phyloP scores from a whole-genome alignment of 2,329 filamentous ascomycete genomes.

The Phaeosphaeriaceae sp. region DNA sequence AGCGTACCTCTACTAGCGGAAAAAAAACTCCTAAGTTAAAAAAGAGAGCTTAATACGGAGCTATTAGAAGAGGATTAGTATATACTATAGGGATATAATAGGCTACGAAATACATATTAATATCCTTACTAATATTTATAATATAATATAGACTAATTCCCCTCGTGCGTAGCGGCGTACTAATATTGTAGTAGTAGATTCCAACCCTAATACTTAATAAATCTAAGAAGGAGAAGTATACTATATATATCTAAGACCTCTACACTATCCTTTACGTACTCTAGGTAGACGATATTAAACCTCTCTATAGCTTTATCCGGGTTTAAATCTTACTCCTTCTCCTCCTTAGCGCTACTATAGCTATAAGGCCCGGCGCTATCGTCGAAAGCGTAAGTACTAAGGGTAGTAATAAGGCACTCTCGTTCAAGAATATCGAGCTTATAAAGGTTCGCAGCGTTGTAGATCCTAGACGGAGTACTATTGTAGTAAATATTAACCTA shows the following conservation, averaged over 20 bases:
- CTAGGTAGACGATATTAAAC: slow-evolving; percentile 23
- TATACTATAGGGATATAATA: slow-evolving; percentile 14
- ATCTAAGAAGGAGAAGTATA: slow-evolving; percentile 26
- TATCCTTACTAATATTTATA: slow-evolving; percentile 21
- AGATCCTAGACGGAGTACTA: slow-evolving; percentile 17
- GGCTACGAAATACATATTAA: slow-evolving; percentile 13
- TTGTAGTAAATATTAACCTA: slow-evolving; percentile 25
- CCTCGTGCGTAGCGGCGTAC: slow-evolving; percentile 4
- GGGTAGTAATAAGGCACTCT: slow-evolving; percentile 21
- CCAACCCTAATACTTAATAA: slow-evolving; percentile 21
- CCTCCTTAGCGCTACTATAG: slow-evolving; percentile 27
- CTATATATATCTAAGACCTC: slow-evolving; percentile 29
- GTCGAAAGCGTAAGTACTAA: slow-evolving; percentile 16
- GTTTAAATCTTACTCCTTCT: slow-evolving; percentile 27
- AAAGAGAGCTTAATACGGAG: too few species aligned
- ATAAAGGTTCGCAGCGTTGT: slow-evolving; percentile 22
- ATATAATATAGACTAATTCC: slow-evolving; percentile 14
- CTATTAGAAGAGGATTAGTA: too few species aligned
- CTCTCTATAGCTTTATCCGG: slow-evolving; percentile 23
- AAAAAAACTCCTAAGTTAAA: slow-evolving; percentile 18
- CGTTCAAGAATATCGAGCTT: slow-evolving; percentile 25
- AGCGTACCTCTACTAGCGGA: slow-evolving; percentile 20
- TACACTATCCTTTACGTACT: slow-evolving; percentile 27
- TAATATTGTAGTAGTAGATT: slow-evolving; percentile 25
- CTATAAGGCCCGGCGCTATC: slow-evolving; percentile 21